Evolutionary conservation across 805 yeast species (phyloP), one percentile per base, ranked within the genome.

Genomic region (Candida insectalens): DNA sequence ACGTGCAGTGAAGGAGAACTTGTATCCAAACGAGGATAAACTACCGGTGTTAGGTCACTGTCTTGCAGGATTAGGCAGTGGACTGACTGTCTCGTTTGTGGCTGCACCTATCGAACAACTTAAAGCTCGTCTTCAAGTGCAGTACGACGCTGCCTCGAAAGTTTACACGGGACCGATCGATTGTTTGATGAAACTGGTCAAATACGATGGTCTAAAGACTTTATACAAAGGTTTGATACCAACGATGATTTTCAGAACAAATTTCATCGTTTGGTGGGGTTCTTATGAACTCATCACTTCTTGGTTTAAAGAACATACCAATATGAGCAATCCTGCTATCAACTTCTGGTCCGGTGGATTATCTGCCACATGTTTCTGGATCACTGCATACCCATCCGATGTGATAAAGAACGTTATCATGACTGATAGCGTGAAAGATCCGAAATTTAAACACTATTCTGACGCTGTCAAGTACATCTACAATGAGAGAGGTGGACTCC

Each of bases 311-410:
- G 62, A 65, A 5, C 63, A 83, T 45, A 84, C 95, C 1, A 56
- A 60, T 26, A 43, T 84, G 66, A 71, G 79, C 32, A 71, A 71
- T 27, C 74, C 92, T 2, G 63, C 85, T 0, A 67, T 85, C 38
- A 85, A 84, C 54, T 85, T 85, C 60, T 85, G 95, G 94, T 72
- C 88, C 7, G 96, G 96, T 19, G 96, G 96, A 0, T 60, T 84
- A 30, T 71, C 85, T 32, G 95, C 95, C 3, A 71, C 84, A 0
- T 78, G 84, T 28, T 85, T 85, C 58, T 85, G 95, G 95, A 71
- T 80, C 13, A 71, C 81, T 25, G 95, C 95, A 0, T 85, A 83
- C 50, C 95, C 95, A 1, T 71, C 80, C 0, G 96, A 85, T 55
- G 94, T 87, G 19, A 78, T 87, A 18, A 87, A 85, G 55, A 94